These are phyloP conservation scores for Ettlia oleoabundans DNA, from an alignment of 139 green algal genomes.

Conservation along the genomic window DNA sequence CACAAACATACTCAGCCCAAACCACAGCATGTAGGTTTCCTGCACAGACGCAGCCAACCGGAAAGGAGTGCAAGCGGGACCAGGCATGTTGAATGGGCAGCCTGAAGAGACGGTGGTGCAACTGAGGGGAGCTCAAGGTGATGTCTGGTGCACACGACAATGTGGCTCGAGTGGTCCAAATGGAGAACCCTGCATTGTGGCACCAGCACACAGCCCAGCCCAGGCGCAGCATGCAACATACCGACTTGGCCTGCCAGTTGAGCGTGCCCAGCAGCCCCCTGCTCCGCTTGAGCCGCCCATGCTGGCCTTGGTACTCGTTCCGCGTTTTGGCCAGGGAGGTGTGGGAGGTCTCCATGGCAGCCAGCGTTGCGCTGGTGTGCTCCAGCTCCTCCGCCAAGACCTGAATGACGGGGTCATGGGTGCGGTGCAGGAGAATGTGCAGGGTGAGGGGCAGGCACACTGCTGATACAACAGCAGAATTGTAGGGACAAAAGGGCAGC, in stretches of 20 bases:
- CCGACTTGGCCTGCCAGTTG: constrained; percentile 44
- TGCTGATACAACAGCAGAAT: too few relatives aligned
- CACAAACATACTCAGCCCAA: constrained; percentile 71
- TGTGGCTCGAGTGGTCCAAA: too few relatives aligned
- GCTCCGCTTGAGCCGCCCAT: constrained; percentile 27
- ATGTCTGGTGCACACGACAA: too few relatives aligned
- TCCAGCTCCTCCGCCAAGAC: constrained; percentile 67
- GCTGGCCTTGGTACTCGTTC: constrained; percentile 68
- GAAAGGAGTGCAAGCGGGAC: too few relatives aligned
- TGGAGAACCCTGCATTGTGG: too few relatives aligned
- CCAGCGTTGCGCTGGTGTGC: constrained; percentile 71
- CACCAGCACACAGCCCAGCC: too few relatives aligned
- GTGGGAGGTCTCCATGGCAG: constrained; percentile 67
- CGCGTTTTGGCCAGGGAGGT: constrained; percentile 50
- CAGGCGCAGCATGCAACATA: too few relatives aligned
- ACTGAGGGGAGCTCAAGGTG: too few relatives aligned
- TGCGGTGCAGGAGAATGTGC: not conserved
- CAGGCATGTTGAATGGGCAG: too few relatives aligned
- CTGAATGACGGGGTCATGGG: not conserved
- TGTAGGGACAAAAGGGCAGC: too few relatives aligned
- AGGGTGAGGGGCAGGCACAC: not conserved
- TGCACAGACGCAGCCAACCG: not conserved
- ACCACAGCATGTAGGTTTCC: constrained; percentile 65
- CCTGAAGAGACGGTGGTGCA: too few relatives aligned
- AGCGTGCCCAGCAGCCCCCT: constrained; percentile 59